A percentile compares a stretch with the other conserved stretches of the same genome.
Evolutionary conservation across 768 basidiomycete genomes (phyloP).

Genomic region (Saitozyma sp.): DNA sequence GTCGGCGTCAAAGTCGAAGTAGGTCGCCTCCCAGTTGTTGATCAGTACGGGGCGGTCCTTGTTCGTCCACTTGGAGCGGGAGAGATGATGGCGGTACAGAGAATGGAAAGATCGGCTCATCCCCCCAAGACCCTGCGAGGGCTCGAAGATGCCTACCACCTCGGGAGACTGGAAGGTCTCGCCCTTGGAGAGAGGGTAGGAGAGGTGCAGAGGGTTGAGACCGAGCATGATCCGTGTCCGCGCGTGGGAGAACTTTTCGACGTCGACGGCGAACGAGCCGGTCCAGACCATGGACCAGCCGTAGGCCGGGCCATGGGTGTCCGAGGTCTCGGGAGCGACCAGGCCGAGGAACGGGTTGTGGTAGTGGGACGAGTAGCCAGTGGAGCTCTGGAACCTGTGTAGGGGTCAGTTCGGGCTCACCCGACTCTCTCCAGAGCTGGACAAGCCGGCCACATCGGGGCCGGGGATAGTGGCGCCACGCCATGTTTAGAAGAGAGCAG

Average conservation of each 20-base stretch:
- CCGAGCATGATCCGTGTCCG: slow-evolving; percentile 20
- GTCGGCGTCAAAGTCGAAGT: slow-evolving; percentile 27
- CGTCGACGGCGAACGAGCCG: slow-evolving; percentile 21
- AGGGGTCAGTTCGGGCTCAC: background rate
- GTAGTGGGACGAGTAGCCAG: slow-evolving; percentile 31
- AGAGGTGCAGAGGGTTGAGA: slow-evolving; percentile 30
- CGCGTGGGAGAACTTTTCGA: slow-evolving; percentile 16
- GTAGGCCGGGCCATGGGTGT: slow-evolving; percentile 22
- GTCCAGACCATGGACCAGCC: slow-evolving; percentile 31
- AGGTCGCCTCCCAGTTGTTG: slow-evolving; percentile 42
- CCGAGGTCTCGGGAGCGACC: slow-evolving; percentile 15
- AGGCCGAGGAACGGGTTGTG: slow-evolving; percentile 38
- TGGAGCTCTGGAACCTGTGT: slow-evolving; percentile 22
- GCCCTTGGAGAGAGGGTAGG: slow-evolving; percentile 15
- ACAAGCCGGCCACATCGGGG: too few relatives aligned
- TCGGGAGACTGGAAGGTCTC: slow-evolving; percentile 29
- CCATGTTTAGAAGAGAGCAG: too few relatives aligned
- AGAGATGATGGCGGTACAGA: slow-evolving; percentile 28
- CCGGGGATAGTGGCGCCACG: too few relatives aligned
- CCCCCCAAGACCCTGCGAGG: slow-evolving; percentile 22
- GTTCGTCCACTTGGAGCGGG: slow-evolving; percentile 11
- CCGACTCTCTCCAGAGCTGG: too few relatives aligned
- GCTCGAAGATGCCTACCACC: slow-evolving; percentile 21
- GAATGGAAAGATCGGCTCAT: slow-evolving; percentile 28
- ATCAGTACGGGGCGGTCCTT: slow-evolving; percentile 23